Evolutionary conservation across 352 stramenopile genomes (phyloP), one percentile per base, ranked within the genome.

Genomic region (Globisporangium recalcitrans): DNA sequence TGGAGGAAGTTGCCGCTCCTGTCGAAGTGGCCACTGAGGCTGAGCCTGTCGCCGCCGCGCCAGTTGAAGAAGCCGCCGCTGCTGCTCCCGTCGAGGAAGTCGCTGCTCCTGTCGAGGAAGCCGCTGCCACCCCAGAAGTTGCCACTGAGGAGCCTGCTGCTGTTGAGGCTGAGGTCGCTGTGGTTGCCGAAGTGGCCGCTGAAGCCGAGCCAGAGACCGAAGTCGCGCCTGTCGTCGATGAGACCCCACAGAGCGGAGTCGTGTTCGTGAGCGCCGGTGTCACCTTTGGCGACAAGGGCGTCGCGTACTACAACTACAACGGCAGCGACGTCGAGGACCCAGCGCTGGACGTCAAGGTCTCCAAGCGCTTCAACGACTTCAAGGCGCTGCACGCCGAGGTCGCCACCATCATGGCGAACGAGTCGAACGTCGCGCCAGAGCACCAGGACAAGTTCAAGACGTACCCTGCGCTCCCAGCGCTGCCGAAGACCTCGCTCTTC

Each of bases 281-380:
- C n/a, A 71, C 58, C 10, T 66, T 78, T 49, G 75, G 73, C 52
- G 80, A 87, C 57, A 73, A 77, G 55, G 74, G 73, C 52, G 66
- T 87, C 10, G 77, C 74, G 14, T 87, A 75, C 60, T 89, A 89
- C 80, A 80, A 81, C 58, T 87, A 82, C 56, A 70, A 79, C 58
- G 74, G 67, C 49, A 72, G 49, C 3, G 75, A 82, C 62, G 65
- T 70, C 27, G 53, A 71, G 6, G 70, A 85, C 53, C 74, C 75
- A 13, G 73, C 63, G 38, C 68, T 76, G 60, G 71, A 85, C 16
- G 26, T 79, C 2, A 72, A 75, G 60, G 62, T 89, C 38, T 77
- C 72, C 46, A 91, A 91, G 64, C 78, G 82, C 27, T 91, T 80
- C 69, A 90, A 82, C 60, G 80, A 91, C 67, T 90, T 91, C 68